Percentiles rank a stretch among this genome's conserved stretches.
Evolutionary conservation across 1,284 basidiomycete species (phyloP).

Genomic region (Agroathelia rolfsii): DNA sequence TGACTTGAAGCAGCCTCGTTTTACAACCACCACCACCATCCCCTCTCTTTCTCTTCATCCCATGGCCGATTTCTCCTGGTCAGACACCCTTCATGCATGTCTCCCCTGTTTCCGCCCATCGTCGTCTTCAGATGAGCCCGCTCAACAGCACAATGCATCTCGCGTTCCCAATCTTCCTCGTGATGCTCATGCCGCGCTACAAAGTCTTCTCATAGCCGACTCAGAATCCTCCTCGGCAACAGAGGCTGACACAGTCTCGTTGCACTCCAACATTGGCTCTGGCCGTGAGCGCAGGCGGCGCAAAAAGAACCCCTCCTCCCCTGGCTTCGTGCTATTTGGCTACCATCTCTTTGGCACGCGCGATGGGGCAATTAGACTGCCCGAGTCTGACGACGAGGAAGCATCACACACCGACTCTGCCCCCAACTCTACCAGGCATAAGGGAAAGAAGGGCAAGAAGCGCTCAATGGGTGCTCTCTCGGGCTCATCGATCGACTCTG

Average conservation of each 20-base stretch:
- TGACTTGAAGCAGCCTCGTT: too few relatives aligned
- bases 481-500: slow-evolving; percentile 51
- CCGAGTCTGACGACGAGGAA: slow-evolving; percentile 39
- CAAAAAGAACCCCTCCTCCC: slow-evolving; percentile 23
- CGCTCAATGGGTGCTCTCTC: slow-evolving; percentile 28
- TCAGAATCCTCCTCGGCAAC: slow-evolving; percentile 32
- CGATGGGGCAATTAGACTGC: slow-evolving; percentile 47
- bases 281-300: slow-evolving; percentile 21
- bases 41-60: too few relatives aligned
- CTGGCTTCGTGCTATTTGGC: slow-evolving; percentile 48
- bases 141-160: slow-evolving; percentile 18
- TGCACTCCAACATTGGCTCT: slow-evolving; percentile 53
- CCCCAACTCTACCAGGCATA: too few relatives aligned
- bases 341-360: slow-evolving; percentile 52
- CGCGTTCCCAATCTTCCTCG: slow-evolving; percentile 28
- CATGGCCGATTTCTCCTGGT: slow-evolving; percentile 53
- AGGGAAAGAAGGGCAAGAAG: too few relatives aligned
- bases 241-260: slow-evolving; percentile 51
- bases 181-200: slow-evolving; percentile 46
- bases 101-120: slow-evolving; percentile 39
- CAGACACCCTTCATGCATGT: slow-evolving; percentile 50
- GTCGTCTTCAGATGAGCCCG: slow-evolving; percentile 17
- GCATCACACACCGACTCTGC: too few relatives aligned
- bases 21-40: too few relatives aligned
- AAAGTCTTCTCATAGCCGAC: slow-evolving; percentile 42